Conservation (phyloP, 1,139 yeast genomes). For the Candida mesenterica region DNA sequence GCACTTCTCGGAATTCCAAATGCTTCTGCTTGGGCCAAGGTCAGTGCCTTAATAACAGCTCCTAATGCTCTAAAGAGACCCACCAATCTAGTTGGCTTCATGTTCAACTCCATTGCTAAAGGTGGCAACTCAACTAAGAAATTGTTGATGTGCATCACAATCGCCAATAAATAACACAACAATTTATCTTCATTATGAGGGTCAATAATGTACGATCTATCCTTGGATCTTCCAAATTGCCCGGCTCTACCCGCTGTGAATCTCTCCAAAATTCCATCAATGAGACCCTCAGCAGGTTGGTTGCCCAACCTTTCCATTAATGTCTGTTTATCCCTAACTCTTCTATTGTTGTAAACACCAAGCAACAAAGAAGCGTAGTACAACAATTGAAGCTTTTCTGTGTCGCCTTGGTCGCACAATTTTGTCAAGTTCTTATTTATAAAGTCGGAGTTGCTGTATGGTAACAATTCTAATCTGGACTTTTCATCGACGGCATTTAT, state of each 20-base stretch:
- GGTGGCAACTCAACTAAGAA: slow-evolving; percentile 77
- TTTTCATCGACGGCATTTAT: slow-evolving; percentile 50
- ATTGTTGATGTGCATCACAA: slow-evolving; percentile 72
- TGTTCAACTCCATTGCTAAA: slow-evolving; percentile 77
- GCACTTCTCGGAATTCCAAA: slow-evolving; percentile 70
- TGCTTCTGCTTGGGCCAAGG: slow-evolving; percentile 81
- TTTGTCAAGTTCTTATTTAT: slow-evolving; percentile 49
- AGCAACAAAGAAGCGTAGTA: slow-evolving; percentile 77
- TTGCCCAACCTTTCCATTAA: slow-evolving; percentile 58
- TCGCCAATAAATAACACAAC: slow-evolving; percentile 71
- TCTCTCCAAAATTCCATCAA: slow-evolving; percentile 71
- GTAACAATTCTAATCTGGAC: slow-evolving; percentile 56
- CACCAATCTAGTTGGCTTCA: slow-evolving; percentile 73
- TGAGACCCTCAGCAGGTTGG: slow-evolving; percentile 66
- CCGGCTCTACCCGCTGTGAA: slow-evolving; percentile 69
- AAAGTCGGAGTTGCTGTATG: slow-evolving; percentile 57
- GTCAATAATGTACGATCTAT: slow-evolving; percentile 71
- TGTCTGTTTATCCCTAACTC: slow-evolving; percentile 58
- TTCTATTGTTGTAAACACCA: slow-evolving; percentile 75
- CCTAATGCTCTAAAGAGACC: slow-evolving; percentile 80
- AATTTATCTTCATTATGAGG: slow-evolving; percentile 86
- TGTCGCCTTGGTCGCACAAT: slow-evolving; percentile 43
- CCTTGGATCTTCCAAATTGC: slow-evolving; percentile 69
- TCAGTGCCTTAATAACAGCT: slow-evolving; percentile 69
- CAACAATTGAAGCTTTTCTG: slow-evolving; percentile 62